These are phyloP conservation scores for Candida germanica DNA, from an alignment of 805 yeast genomes.

Conservation along the genomic window DNA sequence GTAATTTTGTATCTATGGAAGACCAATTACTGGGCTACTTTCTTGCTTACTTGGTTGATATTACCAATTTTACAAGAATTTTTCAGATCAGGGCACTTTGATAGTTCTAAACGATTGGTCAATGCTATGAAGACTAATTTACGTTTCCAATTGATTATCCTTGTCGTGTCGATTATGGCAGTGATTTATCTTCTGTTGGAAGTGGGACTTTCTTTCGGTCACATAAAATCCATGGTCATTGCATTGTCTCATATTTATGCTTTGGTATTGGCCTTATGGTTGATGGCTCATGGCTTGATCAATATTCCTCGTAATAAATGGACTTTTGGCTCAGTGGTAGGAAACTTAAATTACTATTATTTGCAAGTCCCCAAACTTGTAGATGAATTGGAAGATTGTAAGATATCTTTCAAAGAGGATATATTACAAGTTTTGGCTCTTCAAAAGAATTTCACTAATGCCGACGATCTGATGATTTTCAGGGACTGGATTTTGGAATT, in stretches of 20 bases:
- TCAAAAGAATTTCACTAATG: conserved; percentile 39
- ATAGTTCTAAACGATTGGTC: conserved; percentile 41
- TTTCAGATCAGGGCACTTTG: conserved; percentile 66
- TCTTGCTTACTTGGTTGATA: conserved; percentile 72
- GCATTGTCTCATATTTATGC: conserved; percentile 79
- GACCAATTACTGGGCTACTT: conserved; percentile 76
- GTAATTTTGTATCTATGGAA: conserved; percentile 65
- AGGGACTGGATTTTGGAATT: conserved; percentile 66
- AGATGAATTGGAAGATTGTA: conserved; percentile 63
- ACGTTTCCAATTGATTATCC: conserved; percentile 57
- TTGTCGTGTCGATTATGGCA: conserved; percentile 51
- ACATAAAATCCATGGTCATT: conserved; percentile 64
- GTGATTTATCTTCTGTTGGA: conserved; percentile 55
- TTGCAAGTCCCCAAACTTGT: conserved; percentile 53
- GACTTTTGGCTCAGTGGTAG: conserved; percentile 31
- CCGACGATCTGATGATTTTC: conserved; percentile 32
- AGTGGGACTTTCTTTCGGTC: conserved; percentile 48
- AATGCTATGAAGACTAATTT: conserved; percentile 59
- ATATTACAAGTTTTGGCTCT: conserved; percentile 57
- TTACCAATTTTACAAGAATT: conserved; percentile 73
- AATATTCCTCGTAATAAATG: conserved; percentile 55
- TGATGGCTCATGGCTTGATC: conserved; percentile 80
- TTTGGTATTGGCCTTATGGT: conserved; percentile 70
- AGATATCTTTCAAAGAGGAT: conserved; percentile 59
- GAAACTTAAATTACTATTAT: conserved; percentile 40